Percentiles rank a stretch among this genome's conserved stretches.
Conservation (phyloP, 2,329 filamentous ascomycete genomes). For the Sporothrix dimorphospora region DNA sequence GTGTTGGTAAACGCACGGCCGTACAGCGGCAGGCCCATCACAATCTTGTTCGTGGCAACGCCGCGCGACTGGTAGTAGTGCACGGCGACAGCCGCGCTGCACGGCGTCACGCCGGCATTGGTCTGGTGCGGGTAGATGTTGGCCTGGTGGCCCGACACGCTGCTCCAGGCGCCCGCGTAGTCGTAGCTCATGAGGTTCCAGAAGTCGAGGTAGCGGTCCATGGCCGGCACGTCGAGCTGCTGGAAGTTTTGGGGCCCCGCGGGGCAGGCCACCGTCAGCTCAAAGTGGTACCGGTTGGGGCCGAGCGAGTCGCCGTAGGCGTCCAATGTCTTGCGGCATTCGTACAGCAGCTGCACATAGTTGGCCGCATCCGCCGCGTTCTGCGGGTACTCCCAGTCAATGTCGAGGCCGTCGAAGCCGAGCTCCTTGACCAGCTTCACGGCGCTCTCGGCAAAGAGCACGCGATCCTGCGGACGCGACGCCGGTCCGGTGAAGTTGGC, state of each 20-base stretch:
- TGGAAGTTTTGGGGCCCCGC: constrained; percentile 65
- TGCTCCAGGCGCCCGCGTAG: constrained; percentile 82
- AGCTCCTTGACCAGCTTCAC: constrained; percentile 77
- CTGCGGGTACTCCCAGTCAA: constrained; percentile 69
- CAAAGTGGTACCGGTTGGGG: constrained; percentile 55
- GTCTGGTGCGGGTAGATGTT: constrained; percentile 66
- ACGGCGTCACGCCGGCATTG: constrained; percentile 71
- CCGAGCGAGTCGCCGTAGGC: constrained; percentile 53
- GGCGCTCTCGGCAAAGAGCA: constrained; percentile 71
- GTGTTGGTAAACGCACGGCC: constrained; percentile 83
- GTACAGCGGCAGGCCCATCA: constrained; percentile 90
- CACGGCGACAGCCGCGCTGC: constrained; percentile 73
- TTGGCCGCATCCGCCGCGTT: constrained; percentile 57
- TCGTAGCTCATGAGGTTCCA: constrained; percentile 91
- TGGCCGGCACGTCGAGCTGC: constrained; percentile 63
- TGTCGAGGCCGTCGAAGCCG: constrained; percentile 67
- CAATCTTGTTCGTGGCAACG: constrained; percentile 72
- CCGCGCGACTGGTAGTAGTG: constrained; percentile 68
- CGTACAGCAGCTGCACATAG: constrained; percentile 62
- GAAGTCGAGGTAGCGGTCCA: constrained; percentile 70
- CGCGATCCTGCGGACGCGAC: constrained; percentile 69
- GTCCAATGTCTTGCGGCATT: constrained; percentile 61
- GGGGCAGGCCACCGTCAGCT: constrained; percentile 66
- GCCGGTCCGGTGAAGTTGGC: constrained; percentile 78
- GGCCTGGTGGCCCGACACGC: constrained; percentile 72